phyloP scores from a whole-genome alignment of 352 stramenopile genomes.

The Pythium phragmiticola region DNA sequence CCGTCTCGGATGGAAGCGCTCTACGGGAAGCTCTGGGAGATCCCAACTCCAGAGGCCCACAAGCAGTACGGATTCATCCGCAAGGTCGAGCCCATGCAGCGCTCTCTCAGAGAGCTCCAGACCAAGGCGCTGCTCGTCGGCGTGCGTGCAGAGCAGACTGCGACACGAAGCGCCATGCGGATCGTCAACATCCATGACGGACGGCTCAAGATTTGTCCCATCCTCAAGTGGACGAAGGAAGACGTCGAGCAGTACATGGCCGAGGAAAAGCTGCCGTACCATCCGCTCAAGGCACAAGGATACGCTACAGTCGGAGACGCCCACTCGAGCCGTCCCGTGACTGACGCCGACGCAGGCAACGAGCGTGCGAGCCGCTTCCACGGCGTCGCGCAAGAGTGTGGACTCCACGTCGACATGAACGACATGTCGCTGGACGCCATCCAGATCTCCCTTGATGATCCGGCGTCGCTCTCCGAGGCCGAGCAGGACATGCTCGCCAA shows the following conservation, averaged over 20 bases:
- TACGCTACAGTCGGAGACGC: slow-evolving; percentile 84
- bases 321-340: slow-evolving; percentile 83
- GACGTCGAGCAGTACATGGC: slow-evolving; percentile 80
- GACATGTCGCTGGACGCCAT: slow-evolving; percentile 54
- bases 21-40: slow-evolving; percentile 82
- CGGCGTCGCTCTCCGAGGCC: slow-evolving; percentile 41
- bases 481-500: slow-evolving; percentile 47
- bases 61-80: slow-evolving; percentile 77
- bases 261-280: slow-evolving; percentile 63
- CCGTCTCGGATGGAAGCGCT: slow-evolving; percentile 83
- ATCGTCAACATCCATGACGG: slow-evolving; percentile 80
- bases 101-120: slow-evolving; percentile 57
- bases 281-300: slow-evolving; percentile 80
- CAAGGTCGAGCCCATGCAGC: slow-evolving; percentile 88
- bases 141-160: slow-evolving; percentile 77
- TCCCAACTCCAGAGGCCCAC: slow-evolving; percentile 68
- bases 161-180: slow-evolving; percentile 65
- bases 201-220: slow-evolving; percentile 85
- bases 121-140: slow-evolving; percentile 70
- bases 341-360: slow-evolving; percentile 55
- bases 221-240: slow-evolving; percentile 76
- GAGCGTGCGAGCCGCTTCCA: slow-evolving; percentile 80
- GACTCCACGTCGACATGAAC: slow-evolving; percentile 76
- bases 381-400: slow-evolving; percentile 79
- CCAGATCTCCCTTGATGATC: slow-evolving; percentile 42